Conservation (phyloP, 495 filamentous ascomycete species). For the Bacidia rubella region DNA sequence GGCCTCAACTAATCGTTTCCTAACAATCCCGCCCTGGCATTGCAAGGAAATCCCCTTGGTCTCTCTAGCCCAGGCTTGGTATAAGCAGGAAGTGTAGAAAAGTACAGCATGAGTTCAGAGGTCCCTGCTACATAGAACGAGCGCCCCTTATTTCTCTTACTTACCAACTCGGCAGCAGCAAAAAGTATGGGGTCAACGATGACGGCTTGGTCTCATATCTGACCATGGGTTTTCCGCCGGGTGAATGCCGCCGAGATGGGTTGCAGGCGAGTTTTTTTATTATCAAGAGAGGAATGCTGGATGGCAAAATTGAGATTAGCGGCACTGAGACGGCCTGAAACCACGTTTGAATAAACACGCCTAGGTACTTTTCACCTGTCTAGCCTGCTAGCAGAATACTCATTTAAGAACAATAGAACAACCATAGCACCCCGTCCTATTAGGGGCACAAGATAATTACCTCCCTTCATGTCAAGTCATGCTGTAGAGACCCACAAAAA, state of each 20-base stretch:
- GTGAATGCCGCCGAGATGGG: neutral
- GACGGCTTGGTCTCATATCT: neutral
- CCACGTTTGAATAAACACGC: neutral
- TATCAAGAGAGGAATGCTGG: neutral
- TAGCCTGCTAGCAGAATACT: neutral
- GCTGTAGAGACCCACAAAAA: too few relatives aligned
- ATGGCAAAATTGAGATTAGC: neutral
- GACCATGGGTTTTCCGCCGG: neutral
- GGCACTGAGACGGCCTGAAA: neutral
- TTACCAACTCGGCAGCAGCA: neutral
- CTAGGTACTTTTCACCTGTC: neutral
- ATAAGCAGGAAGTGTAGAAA: neutral
- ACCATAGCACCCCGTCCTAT: neutral
- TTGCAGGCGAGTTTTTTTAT: neutral
- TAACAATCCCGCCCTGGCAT: constrained; percentile 4
- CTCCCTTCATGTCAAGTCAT: too few relatives aligned
- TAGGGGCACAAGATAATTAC: too few relatives aligned
- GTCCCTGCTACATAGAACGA: neutral
- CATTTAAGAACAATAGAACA: neutral
- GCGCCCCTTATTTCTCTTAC: neutral
- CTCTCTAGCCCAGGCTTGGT: neutral
- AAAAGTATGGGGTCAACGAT: neutral
- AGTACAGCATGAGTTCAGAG: neutral
- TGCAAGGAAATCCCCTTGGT: neutral
- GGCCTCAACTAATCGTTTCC: neutral